Conservation (phyloP, 2,329 filamentous ascomycete genomes). For the Aspergillus carbonarius region DNA sequence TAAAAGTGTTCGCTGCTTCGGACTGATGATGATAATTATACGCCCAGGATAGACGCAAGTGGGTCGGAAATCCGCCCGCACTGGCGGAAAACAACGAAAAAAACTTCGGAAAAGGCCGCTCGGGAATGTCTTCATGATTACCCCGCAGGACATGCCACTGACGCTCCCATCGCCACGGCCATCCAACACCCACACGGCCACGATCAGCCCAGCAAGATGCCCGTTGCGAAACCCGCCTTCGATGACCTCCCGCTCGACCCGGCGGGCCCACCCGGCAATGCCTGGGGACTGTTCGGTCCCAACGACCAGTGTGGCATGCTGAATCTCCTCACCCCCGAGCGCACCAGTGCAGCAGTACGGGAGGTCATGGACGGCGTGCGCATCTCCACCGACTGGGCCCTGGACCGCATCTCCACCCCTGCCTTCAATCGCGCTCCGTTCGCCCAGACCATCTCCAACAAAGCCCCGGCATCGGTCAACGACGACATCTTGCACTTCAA, state of each 20-base stretch:
- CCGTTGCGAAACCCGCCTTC: background rate
- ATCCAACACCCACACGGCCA: background rate
- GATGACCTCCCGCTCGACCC: background rate
- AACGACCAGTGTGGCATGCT: background rate
- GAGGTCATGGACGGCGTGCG: background rate
- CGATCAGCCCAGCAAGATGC: background rate
- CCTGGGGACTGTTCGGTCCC: background rate
- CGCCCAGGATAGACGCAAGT: background rate
- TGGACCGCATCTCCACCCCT: background rate
- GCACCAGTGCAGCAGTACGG: background rate
- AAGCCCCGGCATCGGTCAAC: background rate
- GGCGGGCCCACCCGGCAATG: background rate
- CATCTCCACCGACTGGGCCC: background rate
- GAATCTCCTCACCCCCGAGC: background rate
- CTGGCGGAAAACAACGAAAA: background rate
- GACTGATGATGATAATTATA: background rate
- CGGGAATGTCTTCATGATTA: too few species aligned
- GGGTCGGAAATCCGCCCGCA: background rate
- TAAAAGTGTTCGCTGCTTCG: too few species aligned
- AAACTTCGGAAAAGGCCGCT: background rate
- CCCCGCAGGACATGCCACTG: too few species aligned
- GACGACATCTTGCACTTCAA: background rate
- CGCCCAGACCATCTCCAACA: background rate
- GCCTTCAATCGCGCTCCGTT: background rate
- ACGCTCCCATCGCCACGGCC: too few species aligned